phyloP scores from a whole-genome alignment of 169 alveolate species.

The Babesia bigemina region DNA sequence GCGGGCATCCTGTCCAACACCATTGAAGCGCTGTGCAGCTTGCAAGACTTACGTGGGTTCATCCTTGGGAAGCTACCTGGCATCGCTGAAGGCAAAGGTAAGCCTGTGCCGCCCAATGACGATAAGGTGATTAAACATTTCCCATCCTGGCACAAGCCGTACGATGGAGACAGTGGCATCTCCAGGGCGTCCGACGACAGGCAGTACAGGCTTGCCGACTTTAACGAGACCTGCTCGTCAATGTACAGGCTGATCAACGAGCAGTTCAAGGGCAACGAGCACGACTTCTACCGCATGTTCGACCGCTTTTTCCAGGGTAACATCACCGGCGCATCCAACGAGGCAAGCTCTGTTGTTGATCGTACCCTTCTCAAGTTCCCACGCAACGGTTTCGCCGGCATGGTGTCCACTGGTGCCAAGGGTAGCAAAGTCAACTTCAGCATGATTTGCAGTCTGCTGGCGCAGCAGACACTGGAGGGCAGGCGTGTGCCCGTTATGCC shows the following conservation, averaged over 20 bases:
- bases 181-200: slow-evolving; percentile 19
- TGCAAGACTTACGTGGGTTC: slow-evolving; percentile 23
- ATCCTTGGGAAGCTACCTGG: slow-evolving; percentile 20
- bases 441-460: slow-evolving; percentile 91
- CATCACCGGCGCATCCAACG: slow-evolving; percentile 69
- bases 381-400: slow-evolving; percentile 93
- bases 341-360: slow-evolving; percentile 63
- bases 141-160: slow-evolving; percentile 39
- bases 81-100: neutral
- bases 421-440: slow-evolving; percentile 94
- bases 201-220: slow-evolving; percentile 51
- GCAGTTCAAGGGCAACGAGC: slow-evolving; percentile 60
- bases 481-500: slow-evolving; percentile 94
- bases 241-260: slow-evolving; percentile 59
- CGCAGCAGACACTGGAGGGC: slow-evolving; percentile 96
- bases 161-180: slow-evolving; percentile 15
- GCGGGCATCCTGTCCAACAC: neutral
- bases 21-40: slow-evolving; percentile 11
- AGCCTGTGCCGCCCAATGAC: neutral
- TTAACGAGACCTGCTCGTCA: slow-evolving; percentile 60
- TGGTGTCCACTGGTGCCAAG: slow-evolving; percentile 98
- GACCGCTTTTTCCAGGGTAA: slow-evolving; percentile 74
- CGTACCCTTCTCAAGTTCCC: slow-evolving; percentile 87
- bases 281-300: slow-evolving; percentile 42
- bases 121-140: slow-evolving; percentile 12